Percentiles rank a stretch among this genome's conserved stretches.
phyloP scores from a whole-genome alignment of 2,329 filamentous ascomycete genomes.

The Huntiella decipiens region DNA sequence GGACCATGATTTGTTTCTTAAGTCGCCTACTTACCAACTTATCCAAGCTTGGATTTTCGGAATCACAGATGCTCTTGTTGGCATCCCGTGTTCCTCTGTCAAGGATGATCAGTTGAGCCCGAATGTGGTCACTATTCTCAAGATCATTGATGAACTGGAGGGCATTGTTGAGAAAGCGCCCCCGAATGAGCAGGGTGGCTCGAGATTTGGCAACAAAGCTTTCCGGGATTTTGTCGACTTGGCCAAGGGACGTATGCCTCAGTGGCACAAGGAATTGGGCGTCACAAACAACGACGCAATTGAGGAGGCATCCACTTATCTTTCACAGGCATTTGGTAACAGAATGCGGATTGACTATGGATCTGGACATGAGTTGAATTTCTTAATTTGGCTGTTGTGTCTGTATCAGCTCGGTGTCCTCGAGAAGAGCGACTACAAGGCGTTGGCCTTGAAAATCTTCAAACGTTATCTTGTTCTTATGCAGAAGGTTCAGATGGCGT shows the following conservation, averaged over 20 bases:
- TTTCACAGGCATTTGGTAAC: slow-evolving; percentile 72
- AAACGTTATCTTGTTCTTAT: slow-evolving; percentile 67
- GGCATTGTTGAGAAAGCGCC: slow-evolving; percentile 49
- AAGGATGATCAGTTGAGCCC: slow-evolving; percentile 37
- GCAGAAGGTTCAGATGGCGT: slow-evolving; percentile 73
- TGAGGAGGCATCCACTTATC: slow-evolving; percentile 59
- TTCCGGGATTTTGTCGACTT: slow-evolving; percentile 69
- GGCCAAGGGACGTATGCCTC: slow-evolving; percentile 32
- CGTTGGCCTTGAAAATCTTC: slow-evolving; percentile 62
- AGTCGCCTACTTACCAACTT: slow-evolving; percentile 56
- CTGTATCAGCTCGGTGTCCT: slow-evolving; percentile 62
- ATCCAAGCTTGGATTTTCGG: slow-evolving; percentile 72
- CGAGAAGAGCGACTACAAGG: slow-evolving; percentile 44
- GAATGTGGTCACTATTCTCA: slow-evolving; percentile 42
- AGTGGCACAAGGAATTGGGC: slow-evolving; percentile 47
- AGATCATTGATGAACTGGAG: slow-evolving; percentile 52
- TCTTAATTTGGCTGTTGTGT: slow-evolving; percentile 89
- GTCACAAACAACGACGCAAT: slow-evolving; percentile 33
- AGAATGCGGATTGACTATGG: slow-evolving; percentile 82
- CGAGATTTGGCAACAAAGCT: slow-evolving; percentile 82
- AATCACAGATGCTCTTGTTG: slow-evolving; percentile 62
- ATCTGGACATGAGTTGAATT: slow-evolving; percentile 93
- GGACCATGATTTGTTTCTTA: slow-evolving; percentile 67
- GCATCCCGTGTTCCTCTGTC: slow-evolving; percentile 46
- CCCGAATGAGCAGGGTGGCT: slow-evolving; percentile 69